phyloP scores from a whole-genome alignment of 495 filamentous ascomycete species.

The Aspergillus hancockii region DNA sequence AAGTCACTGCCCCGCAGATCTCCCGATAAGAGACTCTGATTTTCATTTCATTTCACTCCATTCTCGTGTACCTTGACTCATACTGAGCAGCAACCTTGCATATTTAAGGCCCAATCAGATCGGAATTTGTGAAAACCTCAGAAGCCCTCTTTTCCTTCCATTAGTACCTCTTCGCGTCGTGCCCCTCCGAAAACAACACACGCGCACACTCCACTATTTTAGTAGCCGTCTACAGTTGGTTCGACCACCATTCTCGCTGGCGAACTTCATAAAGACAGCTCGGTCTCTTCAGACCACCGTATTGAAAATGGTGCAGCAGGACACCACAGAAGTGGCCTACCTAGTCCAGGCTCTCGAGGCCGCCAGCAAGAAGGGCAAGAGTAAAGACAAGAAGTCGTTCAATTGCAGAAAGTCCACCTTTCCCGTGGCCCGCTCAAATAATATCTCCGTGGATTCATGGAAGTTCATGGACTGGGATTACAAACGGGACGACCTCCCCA shows the following conservation, averaged over 20 bases:
- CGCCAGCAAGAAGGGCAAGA: slow-evolving; percentile 50
- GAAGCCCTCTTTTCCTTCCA: background rate
- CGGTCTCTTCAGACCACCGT: background rate
- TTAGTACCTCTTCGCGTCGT: background rate
- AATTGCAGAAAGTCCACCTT: slow-evolving; percentile 76
- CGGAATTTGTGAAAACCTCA: no score
- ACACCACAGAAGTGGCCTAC: slow-evolving; percentile 58
- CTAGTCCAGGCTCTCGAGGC: slow-evolving; percentile 59
- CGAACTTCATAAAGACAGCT: background rate
- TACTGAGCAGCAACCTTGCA: no score
- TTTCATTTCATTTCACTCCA: no score
- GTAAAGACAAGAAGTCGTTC: slow-evolving; percentile 49
- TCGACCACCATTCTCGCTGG: background rate
- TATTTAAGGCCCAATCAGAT: no score
- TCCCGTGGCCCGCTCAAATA: slow-evolving; percentile 56
- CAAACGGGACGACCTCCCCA: slow-evolving; percentile 80
- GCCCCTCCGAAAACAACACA: background rate
- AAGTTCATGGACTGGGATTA: slow-evolving; percentile 93
- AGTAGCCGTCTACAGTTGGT: background rate
- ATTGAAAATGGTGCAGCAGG: slow-evolving; percentile 54
- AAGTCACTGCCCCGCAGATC: no score
- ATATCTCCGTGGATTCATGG: slow-evolving; percentile 82
- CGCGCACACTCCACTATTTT: background rate
- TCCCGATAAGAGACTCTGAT: no score
- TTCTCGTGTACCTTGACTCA: no score